These are phyloP conservation scores for Candida sp. DNA, from an alignment of 1,139 yeast species.

Conservation along the genomic window DNA sequence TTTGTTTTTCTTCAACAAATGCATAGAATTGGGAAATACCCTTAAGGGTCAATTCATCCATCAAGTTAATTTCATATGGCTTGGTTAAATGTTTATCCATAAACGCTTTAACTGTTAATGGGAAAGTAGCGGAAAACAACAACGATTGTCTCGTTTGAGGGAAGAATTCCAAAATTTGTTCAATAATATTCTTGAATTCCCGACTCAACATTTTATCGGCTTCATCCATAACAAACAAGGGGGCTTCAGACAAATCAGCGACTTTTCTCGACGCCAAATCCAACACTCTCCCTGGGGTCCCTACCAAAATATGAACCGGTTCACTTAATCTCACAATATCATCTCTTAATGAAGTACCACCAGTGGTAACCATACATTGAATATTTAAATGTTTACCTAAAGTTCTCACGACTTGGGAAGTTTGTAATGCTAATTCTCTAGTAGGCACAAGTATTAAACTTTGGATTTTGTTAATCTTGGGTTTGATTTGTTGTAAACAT, in stretches of 20 bases:
- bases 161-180: conserved; percentile 80
- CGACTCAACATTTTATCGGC: conserved; percentile 96
- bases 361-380: conserved; percentile 98
- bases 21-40: conserved; percentile 98
- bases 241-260: conserved; percentile 86
- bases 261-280: conserved; percentile 88
- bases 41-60: conserved; percentile 95
- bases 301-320: conserved; percentile 87
- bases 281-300: conserved; percentile 95
- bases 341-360: conserved; percentile 94
- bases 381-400: conserved; percentile 91
- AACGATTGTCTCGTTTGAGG: conserved; percentile 82
- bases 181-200: conserved; percentile 86
- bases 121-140: conserved; percentile 94
- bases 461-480: conserved; percentile 82
- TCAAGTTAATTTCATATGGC: conserved; percentile 93
- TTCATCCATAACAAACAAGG: conserved; percentile 95
- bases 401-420: conserved; percentile 97
- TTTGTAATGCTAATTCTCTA: conserved; percentile 94
- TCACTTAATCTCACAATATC: conserved; percentile 92
- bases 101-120: conserved; percentile 86
- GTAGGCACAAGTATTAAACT: conserved; percentile 90
- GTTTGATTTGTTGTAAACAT: conserved; percentile 77
- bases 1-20: conserved; percentile 95
- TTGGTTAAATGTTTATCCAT: conserved; percentile 89